Evolutionary conservation across 2,329 filamentous ascomycete species (phyloP), one percentile per base, ranked within the genome.

Genomic region (Polytolypa hystricis): DNA sequence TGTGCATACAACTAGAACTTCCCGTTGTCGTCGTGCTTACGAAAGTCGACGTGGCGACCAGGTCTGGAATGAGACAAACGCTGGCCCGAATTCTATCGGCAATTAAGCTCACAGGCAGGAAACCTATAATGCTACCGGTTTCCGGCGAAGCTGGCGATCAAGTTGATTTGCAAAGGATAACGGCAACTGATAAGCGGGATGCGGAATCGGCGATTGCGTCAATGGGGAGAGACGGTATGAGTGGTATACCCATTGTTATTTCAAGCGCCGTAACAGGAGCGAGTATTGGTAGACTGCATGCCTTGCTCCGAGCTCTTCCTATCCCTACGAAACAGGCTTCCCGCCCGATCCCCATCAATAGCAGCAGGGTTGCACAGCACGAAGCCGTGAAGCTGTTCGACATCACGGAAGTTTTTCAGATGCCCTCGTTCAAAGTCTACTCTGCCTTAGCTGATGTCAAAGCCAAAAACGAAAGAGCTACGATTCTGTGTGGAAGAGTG

Each of bases 31-130:
- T 98, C 8, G 71, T 89, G 16, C 81, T 98, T 40, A 96, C 91
- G 1, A 98, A 96, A 54, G 70, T 93, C 42, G 91, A 98, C 48
- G 59, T 93, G 29, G 85, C 86, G 11, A 87, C 80, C 10, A 86
- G 79, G 45, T 58, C 65, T 8, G 77, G 77, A 7, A 57, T 96
- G 6, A 75, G 78, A 38, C 73, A 73, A 34, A 85, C 76, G 0
- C 64, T 96, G 42, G 73, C 72, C 11, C 83, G 78, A 47, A 65
- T 94, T 2, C 65, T 96, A 20, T 81, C 84, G 1, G 71, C 75
- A 2, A 66, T 96, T 33, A 96, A 95, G 60, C 70, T 73, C 11
- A 73, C 75, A 17, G 81, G 82, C 3, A 75, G 84, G 40, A 74
- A 71, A 33, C 87, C 89, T 0, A 75, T 76, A 38, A 78, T 95